A percentile compares a stretch with the other conserved stretches of the same genome.
These are phyloP conservation scores for Boletus subparvulus DNA, from an alignment of 768 basidiomycete genomes.

Conservation along the genomic window DNA sequence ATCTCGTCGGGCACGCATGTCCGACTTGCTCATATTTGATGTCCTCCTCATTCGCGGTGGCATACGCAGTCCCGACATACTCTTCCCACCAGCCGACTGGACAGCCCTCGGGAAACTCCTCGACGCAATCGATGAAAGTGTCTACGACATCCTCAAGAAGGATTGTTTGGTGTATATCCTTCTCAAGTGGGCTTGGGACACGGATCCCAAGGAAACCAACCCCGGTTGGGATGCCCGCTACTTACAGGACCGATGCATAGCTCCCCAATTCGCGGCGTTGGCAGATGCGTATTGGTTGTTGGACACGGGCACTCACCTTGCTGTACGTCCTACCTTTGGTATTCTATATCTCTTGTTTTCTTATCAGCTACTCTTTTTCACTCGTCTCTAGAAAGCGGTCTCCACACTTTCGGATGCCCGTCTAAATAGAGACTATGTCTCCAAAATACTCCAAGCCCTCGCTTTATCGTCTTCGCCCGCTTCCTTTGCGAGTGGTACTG, in stretches of 20 bases:
- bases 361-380: background rate
- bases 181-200: conserved; percentile 76
- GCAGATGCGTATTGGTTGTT: conserved; percentile 87
- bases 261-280: conserved; percentile 71
- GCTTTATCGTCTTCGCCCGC: conserved; percentile 42
- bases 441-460: conserved; percentile 71
- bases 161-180: conserved; percentile 80
- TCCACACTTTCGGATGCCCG: conserved; percentile 72
- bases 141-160: conserved; percentile 75
- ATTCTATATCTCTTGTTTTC: background rate
- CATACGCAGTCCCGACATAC: conserved; percentile 53
- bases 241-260: conserved; percentile 56
- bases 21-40: conserved; percentile 70
- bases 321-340: conserved; percentile 45
- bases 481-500: conserved; percentile 21
- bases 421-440: conserved; percentile 71
- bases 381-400: conserved; percentile 55
- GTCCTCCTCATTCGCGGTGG: conserved; percentile 66
- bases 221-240: conserved; percentile 38
- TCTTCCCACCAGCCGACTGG: conserved; percentile 68
- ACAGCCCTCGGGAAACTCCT: conserved; percentile 56
- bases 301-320: conserved; percentile 64
- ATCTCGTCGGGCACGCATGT: conserved; percentile 57
- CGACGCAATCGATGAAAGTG: conserved; percentile 55
- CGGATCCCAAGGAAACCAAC: conserved; percentile 51